These are phyloP conservation scores for Paraleonurus japonicus DNA, from an alignment of 257 asterid species.

Conservation along the genomic window DNA sequence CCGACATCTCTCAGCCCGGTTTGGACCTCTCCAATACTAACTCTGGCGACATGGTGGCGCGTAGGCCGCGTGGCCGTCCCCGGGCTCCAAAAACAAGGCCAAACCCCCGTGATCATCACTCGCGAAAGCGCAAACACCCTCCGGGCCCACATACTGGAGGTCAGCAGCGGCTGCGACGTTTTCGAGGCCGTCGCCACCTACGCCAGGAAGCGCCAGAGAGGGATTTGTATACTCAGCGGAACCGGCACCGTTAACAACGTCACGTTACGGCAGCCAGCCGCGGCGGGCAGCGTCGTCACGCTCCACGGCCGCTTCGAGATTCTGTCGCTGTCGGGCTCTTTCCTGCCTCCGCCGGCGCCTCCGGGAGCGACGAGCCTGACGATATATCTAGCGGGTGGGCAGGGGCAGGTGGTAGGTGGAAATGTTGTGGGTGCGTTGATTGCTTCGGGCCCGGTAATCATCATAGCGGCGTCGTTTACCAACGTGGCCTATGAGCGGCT, in stretches of 20 bases:
- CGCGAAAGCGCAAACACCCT: slow-evolving; percentile 90
- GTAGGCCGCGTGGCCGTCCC: slow-evolving; percentile 66
- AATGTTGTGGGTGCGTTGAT: slow-evolving; percentile 79
- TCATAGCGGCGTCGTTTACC: slow-evolving; percentile 75
- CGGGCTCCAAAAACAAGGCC: slow-evolving; percentile 82
- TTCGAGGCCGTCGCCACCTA: slow-evolving; percentile 75
- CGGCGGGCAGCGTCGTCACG: slow-evolving; percentile 65
- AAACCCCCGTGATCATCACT: slow-evolving; percentile 89
- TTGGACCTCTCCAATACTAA: too few species aligned
- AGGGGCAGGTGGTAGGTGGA: slow-evolving; percentile 92
- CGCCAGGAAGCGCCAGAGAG: slow-evolving; percentile 69
- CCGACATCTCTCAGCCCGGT: slow-evolving; percentile 20
- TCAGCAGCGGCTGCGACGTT: slow-evolving; percentile 74
- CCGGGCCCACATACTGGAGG: slow-evolving; percentile 84
- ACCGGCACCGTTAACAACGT: slow-evolving; percentile 85
- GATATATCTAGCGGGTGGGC: slow-evolving; percentile 71
- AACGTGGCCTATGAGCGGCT: slow-evolving; percentile 83
- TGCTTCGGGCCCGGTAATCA: slow-evolving; percentile 73
- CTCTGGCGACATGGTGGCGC: slow-evolving; percentile 43
- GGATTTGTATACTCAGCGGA: slow-evolving; percentile 72
- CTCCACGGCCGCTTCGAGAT: slow-evolving; percentile 84
- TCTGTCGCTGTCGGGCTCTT: slow-evolving; percentile 71
- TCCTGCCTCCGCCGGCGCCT: slow-evolving; percentile 89
- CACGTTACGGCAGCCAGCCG: slow-evolving; percentile 64
- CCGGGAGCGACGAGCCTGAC: slow-evolving; percentile 89